Evolutionary conservation across 192 early-diverging fungal species (phyloP).

Genomic region (Jimgerdemannia lactiflua): DNA sequence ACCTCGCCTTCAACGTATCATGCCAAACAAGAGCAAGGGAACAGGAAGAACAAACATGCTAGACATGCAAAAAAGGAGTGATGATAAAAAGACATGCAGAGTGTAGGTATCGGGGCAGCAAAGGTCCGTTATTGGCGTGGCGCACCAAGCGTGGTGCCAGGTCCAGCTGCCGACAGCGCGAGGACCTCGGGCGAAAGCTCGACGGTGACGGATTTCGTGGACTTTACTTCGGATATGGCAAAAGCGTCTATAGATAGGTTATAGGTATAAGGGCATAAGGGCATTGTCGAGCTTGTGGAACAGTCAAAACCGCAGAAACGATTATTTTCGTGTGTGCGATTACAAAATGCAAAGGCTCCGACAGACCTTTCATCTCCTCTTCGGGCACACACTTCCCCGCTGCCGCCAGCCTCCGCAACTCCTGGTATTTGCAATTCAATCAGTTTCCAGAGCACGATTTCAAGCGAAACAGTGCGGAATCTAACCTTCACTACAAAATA

Average conservation of each 20-base stretch:
- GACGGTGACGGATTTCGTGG: not conserved
- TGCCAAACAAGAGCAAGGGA: not conserved
- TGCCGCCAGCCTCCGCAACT: conserved; percentile 20
- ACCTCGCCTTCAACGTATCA: too few species aligned
- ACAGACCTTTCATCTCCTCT: conserved; percentile 34
- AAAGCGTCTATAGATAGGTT: conserved; percentile 16
- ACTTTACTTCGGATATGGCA: conserved; percentile 9
- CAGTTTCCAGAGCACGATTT: too few species aligned
- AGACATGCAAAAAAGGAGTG: not conserved
- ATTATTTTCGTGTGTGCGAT: not conserved
- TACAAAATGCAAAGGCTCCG: not conserved
- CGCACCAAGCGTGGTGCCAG: conserved; percentile 28
- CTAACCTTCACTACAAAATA: not conserved
- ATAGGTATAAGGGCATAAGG: too few species aligned
- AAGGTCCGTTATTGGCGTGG: conserved; percentile 11
- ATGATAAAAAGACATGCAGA: not conserved
- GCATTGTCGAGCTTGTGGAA: too few species aligned
- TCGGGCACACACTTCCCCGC: conserved; percentile 22
- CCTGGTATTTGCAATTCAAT: conserved; percentile 6
- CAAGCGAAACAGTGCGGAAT: too few species aligned
- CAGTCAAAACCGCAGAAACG: too few species aligned
- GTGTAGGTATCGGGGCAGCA: not conserved
- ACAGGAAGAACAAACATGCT: not conserved
- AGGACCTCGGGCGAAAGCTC: conserved; percentile 20
- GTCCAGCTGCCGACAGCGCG: conserved; percentile 31